Percentiles rank a stretch among this genome's conserved stretches.
These are phyloP conservation scores for Bipolaris sorokiniana DNA, from an alignment of 2,329 filamentous ascomycete species.

Conservation along the genomic window DNA sequence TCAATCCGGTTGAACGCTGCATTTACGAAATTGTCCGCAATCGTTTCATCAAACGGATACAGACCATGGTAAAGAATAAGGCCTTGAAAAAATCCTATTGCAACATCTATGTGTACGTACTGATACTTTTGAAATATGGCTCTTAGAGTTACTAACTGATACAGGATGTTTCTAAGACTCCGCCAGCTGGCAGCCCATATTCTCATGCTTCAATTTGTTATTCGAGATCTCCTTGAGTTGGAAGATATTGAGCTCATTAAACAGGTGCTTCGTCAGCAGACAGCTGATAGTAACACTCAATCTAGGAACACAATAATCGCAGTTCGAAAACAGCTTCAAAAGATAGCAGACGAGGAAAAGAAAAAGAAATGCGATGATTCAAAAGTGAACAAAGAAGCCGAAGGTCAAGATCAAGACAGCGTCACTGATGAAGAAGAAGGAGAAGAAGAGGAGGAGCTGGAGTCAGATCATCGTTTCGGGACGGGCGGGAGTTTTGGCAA, in stretches of 20 bases:
- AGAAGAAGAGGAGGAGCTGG: neutral
- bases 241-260: slow-evolving; percentile 55
- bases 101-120: slow-evolving; percentile 49
- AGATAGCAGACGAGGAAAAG: slow-evolving; percentile 17
- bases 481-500: slow-evolving; percentile 44
- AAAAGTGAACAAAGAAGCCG: slow-evolving; percentile 4
- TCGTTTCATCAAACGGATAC: too few relatives aligned
- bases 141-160: neutral
- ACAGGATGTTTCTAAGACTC: slow-evolving; percentile 55
- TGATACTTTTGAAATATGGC: neutral
- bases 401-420: neutral
- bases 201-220: slow-evolving; percentile 55
- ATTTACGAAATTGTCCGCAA: slow-evolving; percentile 61
- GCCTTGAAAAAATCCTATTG: slow-evolving; percentile 48
- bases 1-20: slow-evolving; percentile 59
- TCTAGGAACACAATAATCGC: slow-evolving; percentile 28
- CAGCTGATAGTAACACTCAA: slow-evolving; percentile 13
- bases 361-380: slow-evolving; percentile 10
- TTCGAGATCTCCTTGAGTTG: slow-evolving; percentile 54
- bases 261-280: slow-evolving; percentile 35
- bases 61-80: too few relatives aligned
- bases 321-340: slow-evolving; percentile 41
- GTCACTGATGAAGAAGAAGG: slow-evolving; percentile 1
- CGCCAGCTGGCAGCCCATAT: slow-evolving; percentile 60
- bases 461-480: neutral